Evolutionary conservation across 1,284 basidiomycete genomes (phyloP).

Genomic region (Pseudozyma pruni): DNA sequence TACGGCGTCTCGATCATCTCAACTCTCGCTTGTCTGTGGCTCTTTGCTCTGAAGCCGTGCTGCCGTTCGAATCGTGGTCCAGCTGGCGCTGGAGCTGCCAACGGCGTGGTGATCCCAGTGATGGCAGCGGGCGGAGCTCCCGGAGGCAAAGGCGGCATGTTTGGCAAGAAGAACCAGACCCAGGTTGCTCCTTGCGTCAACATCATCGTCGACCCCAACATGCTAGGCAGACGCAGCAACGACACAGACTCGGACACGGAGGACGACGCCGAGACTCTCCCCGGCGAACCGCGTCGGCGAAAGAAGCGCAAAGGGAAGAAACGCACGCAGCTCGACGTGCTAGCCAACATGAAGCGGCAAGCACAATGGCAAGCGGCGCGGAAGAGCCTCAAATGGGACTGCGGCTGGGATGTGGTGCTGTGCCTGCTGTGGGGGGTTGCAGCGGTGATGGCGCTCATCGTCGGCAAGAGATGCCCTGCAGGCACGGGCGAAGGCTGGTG

Average conservation of each 20-base stretch:
- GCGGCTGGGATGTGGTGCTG: slow-evolving; percentile 48
- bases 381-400: slow-evolving; percentile 43
- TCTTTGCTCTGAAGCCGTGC: slow-evolving; percentile 45
- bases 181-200: slow-evolving; percentile 50
- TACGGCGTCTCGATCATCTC: slow-evolving; percentile 48
- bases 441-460: slow-evolving; percentile 38
- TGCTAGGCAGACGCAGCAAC: slow-evolving; percentile 34
- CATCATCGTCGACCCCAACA: slow-evolving; percentile 54
- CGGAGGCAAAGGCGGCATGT: slow-evolving; percentile 21
- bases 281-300: slow-evolving; percentile 22
- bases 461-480: slow-evolving; percentile 44
- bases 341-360: slow-evolving; percentile 49
- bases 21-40: slow-evolving; percentile 44
- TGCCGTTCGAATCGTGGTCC: slow-evolving; percentile 25
- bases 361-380: slow-evolving; percentile 44
- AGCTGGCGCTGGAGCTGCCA: slow-evolving; percentile 2
- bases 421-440: slow-evolving; percentile 47
- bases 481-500: slow-evolving; percentile 53
- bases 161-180: slow-evolving; percentile 41
- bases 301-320: slow-evolving; percentile 31
- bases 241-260: slow-evolving; percentile 30
- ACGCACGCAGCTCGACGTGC: slow-evolving; percentile 18
- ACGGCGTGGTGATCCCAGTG: slow-evolving; percentile 55
- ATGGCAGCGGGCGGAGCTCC: slow-evolving; percentile 18
- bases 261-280: slow-evolving; percentile 23